Evolutionary conservation across 2,329 filamentous ascomycete species (phyloP), one percentile per base, ranked within the genome.

Genomic region (Iodosphaeria phyllophila): DNA sequence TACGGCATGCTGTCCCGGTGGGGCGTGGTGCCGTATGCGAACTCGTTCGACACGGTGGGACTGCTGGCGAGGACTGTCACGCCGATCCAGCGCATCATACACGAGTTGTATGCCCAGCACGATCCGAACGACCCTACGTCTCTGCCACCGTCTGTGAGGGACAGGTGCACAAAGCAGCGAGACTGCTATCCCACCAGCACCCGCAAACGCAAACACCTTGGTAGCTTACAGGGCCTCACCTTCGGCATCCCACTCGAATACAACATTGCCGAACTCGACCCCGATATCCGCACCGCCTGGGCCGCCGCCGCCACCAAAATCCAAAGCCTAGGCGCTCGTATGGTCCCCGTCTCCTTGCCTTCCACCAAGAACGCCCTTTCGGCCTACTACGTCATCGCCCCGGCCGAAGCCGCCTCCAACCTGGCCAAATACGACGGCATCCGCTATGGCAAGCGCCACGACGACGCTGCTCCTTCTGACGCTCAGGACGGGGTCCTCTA

Each of bases 391-490:
- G 67, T 98, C 28, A 71, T 98, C 28, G 91, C 89, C 1, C 82
- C 89, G 0, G 86, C 89, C 10, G 89, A 98, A 51, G 89, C 89
- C 4, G 82, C 82, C 2, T 95, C 86, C 10, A 98, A 98, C 40
- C 66, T 98, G 3, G 80, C 89, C 29, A 93, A 92, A 46, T 98
- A 93, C 47, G 91, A 98, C 40, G 89, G 89, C 12, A 70, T 95
- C n/a, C 75, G 89, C 8, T 98, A 92, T 48, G 89, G 89, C 2
- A 59, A 57, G 12, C 62, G 70, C 16, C 52, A 52, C 5, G 41
- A 47, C 2, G 46, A 51, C n/a, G 35, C 33, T 4, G 29, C 31
- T 4, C n/a, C n/a, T n/a, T 60, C 57, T 23, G 58, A 72, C 30
- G 68, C 61, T 5, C 57, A 54, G 8, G 60, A 61, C 6, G 60